Base-by-base conservation (phyloP, 371 early-diverging fungal species). In the Funneliformis caledonium region DNA sequence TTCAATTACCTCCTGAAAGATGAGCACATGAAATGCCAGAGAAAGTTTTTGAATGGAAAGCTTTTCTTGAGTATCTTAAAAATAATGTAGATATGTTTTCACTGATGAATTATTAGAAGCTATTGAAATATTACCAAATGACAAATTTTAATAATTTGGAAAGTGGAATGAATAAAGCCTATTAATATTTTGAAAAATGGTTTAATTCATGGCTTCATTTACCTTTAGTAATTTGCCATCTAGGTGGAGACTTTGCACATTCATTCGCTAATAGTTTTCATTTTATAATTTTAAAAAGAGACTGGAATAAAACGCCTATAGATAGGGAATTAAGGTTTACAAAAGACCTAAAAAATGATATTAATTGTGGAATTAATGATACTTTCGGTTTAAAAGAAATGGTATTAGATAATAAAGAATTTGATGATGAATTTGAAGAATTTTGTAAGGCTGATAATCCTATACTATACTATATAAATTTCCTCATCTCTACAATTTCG, bases 121-220 rank as follows among this genome's bases (percentile, higher is more conserved):
- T 26, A 26, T 26, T 26, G 26, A 26, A 26, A 26, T 0, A 26
- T 26, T 26, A 0, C 26, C 26, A 26, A 26, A 26, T 26, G 26
- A 26, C 26, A 0, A 26, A 26, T 26, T 26, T 47, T 47, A 10
- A 72, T 14, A 72, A 5, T 47, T 47, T 72, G 9, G 22, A 72
- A 72, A 0, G 16, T 1, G 47, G 72, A 50, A 72, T 72, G 9
- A 72, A n/a, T 19, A 72, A 72, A 22, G 48, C 31, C 1, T 50
- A 33, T n/a, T 33, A 72, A 48, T 10, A 43, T 72, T 72, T 72
- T 72, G 26, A 47, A 72, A 72, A 22, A 47, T 72, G 8, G 52
- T 22, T 48, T 7, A 26, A 22, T 4, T 19, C 52, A 50, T 48
- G 52, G 12, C 0, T 72, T 9, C 52, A 72, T 72, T 72, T 72